Evolutionary conservation across 2,329 filamentous ascomycete species (phyloP).

Genomic region (Talaromyces sp.): DNA sequence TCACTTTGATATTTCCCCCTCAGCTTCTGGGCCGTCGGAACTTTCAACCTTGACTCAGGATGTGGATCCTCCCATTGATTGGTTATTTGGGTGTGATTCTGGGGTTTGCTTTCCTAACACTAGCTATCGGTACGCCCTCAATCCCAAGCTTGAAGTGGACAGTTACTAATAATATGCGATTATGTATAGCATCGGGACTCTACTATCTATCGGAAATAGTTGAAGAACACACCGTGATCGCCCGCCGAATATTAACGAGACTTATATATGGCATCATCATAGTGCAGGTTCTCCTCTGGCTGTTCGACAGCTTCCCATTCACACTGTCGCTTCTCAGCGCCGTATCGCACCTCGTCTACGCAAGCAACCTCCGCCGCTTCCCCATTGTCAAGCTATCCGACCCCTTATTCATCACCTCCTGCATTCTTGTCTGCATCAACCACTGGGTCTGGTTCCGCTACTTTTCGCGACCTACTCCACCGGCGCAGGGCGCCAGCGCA

Average conservation of each 20-base stretch:
- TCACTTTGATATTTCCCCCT: not conserved
- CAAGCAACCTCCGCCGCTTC: conserved; percentile 75
- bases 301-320: conserved; percentile 83
- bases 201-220: conserved; percentile 98
- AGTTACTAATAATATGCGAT: not conserved
- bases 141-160: not conserved
- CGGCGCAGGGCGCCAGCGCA: conserved; percentile 19
- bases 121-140: conserved; percentile 70
- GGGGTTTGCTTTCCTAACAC: conserved; percentile 88
- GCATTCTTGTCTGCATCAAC: conserved; percentile 78
- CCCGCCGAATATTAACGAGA: conserved; percentile 77
- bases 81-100: conserved; percentile 83
- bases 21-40: not conserved
- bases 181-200: conserved; percentile 72
- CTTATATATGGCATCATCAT: conserved; percentile 79
- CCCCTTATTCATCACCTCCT: conserved; percentile 79
- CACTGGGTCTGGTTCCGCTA: conserved; percentile 96
- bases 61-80: conserved; percentile 94
- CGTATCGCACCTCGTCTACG: conserved; percentile 76
- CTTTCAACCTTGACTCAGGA: conserved; percentile 33
- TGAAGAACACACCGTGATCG: conserved; percentile 92
- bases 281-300: conserved; percentile 67
- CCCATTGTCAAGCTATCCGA: conserved; percentile 80
- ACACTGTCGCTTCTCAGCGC: conserved; percentile 70
- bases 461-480: conserved; percentile 65